Evolutionary conservation across 1,284 basidiomycete genomes (phyloP).

Genomic region (Moniliella sp.): DNA sequence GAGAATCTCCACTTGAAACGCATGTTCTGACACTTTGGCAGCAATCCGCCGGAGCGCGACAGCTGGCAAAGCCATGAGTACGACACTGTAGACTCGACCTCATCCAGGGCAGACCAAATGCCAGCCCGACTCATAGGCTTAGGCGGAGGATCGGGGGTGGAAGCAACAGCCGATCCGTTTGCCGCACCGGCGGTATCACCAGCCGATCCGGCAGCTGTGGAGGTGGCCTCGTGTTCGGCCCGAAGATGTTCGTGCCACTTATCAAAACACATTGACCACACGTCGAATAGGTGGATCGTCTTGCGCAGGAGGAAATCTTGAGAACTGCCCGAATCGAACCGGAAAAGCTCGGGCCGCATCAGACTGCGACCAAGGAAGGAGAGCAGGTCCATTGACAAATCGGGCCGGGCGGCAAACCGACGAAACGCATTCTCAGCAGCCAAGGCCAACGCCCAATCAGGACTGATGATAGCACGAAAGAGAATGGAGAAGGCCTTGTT

Average conservation of each 20-base stretch:
- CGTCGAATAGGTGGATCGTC: constrained; percentile 42
- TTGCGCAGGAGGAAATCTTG: constrained; percentile 47
- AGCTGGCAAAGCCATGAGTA: constrained; percentile 40
- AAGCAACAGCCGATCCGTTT: constrained; percentile 7
- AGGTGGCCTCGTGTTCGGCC: neutral
- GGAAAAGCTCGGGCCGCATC: constrained; percentile 50
- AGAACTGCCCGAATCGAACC: constrained; percentile 46
- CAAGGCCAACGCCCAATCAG: constrained; percentile 49
- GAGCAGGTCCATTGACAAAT: neutral
- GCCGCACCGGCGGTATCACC: constrained; percentile 15
- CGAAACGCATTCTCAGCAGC: constrained; percentile 41
- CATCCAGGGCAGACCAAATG: constrained; percentile 33
- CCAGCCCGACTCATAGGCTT: constrained; percentile 20
- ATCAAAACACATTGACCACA: constrained; percentile 58
- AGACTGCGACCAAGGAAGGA: constrained; percentile 40
- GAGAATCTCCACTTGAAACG: neutral
- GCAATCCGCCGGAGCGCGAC: neutral
- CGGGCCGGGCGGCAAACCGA: constrained; percentile 35
- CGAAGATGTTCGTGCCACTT: constrained; percentile 40
- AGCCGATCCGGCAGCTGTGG: constrained; percentile 34
- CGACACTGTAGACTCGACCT: constrained; percentile 54
- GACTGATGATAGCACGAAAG: constrained; percentile 57
- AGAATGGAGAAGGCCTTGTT: constrained; percentile 56
- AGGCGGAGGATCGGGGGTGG: constrained; percentile 4
- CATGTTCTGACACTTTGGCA: neutral